A percentile compares a stretch with the other conserved stretches of the same genome.
phyloP scores from a whole-genome alignment of 2,329 filamentous ascomycete species.

The Cyanodermella asteris region DNA sequence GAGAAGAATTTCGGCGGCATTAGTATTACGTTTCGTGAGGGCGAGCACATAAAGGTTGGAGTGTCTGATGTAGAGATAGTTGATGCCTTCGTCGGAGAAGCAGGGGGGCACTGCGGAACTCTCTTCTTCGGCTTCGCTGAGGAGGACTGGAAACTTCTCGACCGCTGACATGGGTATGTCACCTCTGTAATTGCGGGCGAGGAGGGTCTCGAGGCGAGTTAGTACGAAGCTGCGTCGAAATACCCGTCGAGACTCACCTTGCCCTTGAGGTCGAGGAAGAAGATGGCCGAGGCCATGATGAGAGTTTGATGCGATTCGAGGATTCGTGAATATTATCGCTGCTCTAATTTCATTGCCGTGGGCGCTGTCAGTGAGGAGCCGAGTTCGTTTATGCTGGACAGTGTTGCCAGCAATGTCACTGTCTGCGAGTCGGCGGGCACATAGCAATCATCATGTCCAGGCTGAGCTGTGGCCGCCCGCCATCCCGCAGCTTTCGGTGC shows the following conservation, averaged over 20 bases:
- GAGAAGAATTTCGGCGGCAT: slow-evolving; percentile 92
- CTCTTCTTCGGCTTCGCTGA: slow-evolving; percentile 97
- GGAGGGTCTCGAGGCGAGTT: slow-evolving; percentile 48
- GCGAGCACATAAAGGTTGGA: slow-evolving; percentile 98
- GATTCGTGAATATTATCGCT: too few species aligned
- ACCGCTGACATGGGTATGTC: slow-evolving; percentile 98
- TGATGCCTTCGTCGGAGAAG: slow-evolving; percentile 97
- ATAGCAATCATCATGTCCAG: slow-evolving; percentile 1
- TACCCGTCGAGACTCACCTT: slow-evolving; percentile 40
- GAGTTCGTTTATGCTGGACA: background rate
- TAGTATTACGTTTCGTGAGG: slow-evolving; percentile 94
- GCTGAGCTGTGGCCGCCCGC: slow-evolving; percentile 12
- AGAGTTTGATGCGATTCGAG: too few species aligned
- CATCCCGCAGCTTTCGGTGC: too few species aligned
- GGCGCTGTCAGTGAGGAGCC: too few species aligned
- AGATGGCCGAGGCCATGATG: slow-evolving; percentile 95
- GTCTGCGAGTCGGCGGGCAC: background rate
- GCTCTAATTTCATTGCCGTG: too few species aligned
- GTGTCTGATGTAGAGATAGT: slow-evolving; percentile 98
- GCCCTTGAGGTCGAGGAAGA: slow-evolving; percentile 99
- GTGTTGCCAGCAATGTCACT: background rate
- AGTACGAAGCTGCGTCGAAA: background rate
- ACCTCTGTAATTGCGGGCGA: slow-evolving; percentile 94
- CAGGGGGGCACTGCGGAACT: slow-evolving; percentile 92
- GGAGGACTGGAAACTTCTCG: slow-evolving; percentile 87